A percentile compares a stretch with the other conserved stretches of the same genome.
These are phyloP conservation scores for Pouteria campechiana DNA, from an alignment of 179 eudicot genomes.

Conservation along the genomic window DNA sequence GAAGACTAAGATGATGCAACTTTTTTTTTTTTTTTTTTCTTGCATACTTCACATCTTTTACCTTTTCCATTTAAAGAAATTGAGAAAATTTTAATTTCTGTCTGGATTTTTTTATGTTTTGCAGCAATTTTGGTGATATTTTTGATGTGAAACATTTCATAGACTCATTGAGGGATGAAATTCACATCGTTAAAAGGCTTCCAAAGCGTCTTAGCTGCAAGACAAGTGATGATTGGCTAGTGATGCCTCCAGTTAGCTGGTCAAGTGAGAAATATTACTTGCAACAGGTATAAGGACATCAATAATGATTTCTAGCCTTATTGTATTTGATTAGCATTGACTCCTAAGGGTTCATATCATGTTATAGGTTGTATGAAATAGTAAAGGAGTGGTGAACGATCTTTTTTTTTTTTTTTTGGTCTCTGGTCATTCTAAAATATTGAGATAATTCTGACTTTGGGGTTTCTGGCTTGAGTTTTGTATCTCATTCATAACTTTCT, in stretches of 20 bases:
- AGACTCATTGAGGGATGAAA: slow-evolving; percentile 83
- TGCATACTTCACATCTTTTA: not conserved
- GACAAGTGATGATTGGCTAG: slow-evolving; percentile 43
- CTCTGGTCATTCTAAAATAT: not conserved
- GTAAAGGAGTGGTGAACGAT: not conserved
- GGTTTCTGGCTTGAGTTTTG: no score
- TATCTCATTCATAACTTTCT: no score
- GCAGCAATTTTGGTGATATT: slow-evolving; percentile 91
- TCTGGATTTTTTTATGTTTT: slow-evolving; percentile 7
- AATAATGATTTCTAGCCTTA: no score
- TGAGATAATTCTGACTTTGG: slow-evolving; percentile 5
- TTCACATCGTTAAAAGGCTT: slow-evolving; percentile 61
- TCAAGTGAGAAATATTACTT: slow-evolving; percentile 83
- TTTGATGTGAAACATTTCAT: slow-evolving; percentile 92
- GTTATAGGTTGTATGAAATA: no score
- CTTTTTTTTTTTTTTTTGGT: not conserved
- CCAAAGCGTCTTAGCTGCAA: slow-evolving; percentile 62
- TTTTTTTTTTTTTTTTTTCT: not conserved
- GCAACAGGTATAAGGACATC: no score
- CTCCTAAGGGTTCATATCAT: no score
- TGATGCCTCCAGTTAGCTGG: slow-evolving; percentile 98
- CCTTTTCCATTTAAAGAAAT: no score
- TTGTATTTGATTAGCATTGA: no score
- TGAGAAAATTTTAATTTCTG: slow-evolving; percentile 1
- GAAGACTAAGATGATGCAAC: not conserved